Evolutionary conservation across 306 rosid species (phyloP).

Genomic region (Astragalus glycyphyllos): DNA sequence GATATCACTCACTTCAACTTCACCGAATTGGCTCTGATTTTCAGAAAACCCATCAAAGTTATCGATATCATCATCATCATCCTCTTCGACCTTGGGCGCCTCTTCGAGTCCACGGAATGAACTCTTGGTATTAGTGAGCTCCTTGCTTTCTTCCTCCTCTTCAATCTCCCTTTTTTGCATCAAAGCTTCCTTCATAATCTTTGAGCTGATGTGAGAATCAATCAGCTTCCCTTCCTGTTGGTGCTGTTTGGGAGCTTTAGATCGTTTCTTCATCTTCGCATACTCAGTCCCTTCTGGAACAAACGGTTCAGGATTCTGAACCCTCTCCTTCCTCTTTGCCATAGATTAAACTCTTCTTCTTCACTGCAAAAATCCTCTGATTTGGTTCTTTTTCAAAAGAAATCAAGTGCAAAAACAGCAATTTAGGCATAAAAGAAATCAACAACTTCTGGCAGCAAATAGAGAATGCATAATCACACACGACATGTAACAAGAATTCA

Average conservation of each 20-base stretch:
- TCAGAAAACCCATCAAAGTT: constrained; percentile 69
- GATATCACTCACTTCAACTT: constrained; percentile 52
- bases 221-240: constrained; percentile 66
- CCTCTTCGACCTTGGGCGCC: constrained; percentile 37
- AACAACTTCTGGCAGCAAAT: too few relatives aligned
- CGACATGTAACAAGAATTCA: too few relatives aligned
- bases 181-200: constrained; percentile 78
- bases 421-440: too few relatives aligned
- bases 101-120: constrained; percentile 43
- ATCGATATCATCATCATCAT: constrained; percentile 59
- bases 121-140: constrained; percentile 31
- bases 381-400: neutral
- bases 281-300: constrained; percentile 52
- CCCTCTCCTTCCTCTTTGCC: constrained; percentile 78
- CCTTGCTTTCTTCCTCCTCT: constrained; percentile 49
- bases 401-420: too few relatives aligned
- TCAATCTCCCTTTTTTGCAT: constrained; percentile 75
- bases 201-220: constrained; percentile 67
- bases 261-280: constrained; percentile 54
- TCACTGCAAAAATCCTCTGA: neutral
- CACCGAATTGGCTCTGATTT: constrained; percentile 55
- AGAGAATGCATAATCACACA: too few relatives aligned
- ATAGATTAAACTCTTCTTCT: constrained; percentile 42
- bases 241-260: constrained; percentile 65
- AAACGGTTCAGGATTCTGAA: constrained; percentile 82